Evolutionary conservation across 495 filamentous ascomycete genomes (phyloP), one percentile per base, ranked within the genome.

Genomic region (Daldinia decipiens): DNA sequence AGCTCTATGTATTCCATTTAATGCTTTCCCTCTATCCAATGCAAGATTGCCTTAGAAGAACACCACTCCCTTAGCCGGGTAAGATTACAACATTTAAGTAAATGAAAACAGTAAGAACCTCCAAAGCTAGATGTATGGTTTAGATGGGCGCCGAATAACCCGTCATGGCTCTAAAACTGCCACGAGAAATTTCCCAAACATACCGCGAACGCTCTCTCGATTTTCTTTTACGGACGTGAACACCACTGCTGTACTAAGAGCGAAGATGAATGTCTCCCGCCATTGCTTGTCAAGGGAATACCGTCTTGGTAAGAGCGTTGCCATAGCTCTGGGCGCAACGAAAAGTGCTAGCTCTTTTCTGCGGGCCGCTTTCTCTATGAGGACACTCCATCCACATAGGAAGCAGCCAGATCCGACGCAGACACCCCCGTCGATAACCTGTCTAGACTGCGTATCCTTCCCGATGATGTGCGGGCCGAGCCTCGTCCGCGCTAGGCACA

Each of bases 291-390:
- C 79, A 52, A 70, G 59, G 1, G 87, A 77, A 79, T 97, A 97
- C 43, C 85, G 81, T 68, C 94, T 82, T 45, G 94, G 94, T 26
- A 97, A 79, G 56, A 94, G 76, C 24, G 90, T 92, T 17, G 92
- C 93, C 71, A 91, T 82, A 40, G 94, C 94, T 61, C 93, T 83
- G 1, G 94, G 94, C 62, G 90, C 90, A 67, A 98, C 93, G 81
- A 97, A 98, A 51, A 96, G 82, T 29, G 89, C 89, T 71, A 97
- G 82, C 68, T 97, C 94, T 75, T 91, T 89, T 56, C 93, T 83
- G 71, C 91, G 85, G 52, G 82, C 83, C 26, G 84, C 79, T 32
- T 86, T 86, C 80, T 97, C 94, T 38, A 93, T 75, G 61, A 97
- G 78, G 58, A 95, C 87, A 78, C 92, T 95, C 91, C 91, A 93